Percentiles rank a stretch among this genome's conserved stretches.
Evolutionary conservation across 1,284 basidiomycete genomes (phyloP).

Genomic region (Xerocomus amazonicus): DNA sequence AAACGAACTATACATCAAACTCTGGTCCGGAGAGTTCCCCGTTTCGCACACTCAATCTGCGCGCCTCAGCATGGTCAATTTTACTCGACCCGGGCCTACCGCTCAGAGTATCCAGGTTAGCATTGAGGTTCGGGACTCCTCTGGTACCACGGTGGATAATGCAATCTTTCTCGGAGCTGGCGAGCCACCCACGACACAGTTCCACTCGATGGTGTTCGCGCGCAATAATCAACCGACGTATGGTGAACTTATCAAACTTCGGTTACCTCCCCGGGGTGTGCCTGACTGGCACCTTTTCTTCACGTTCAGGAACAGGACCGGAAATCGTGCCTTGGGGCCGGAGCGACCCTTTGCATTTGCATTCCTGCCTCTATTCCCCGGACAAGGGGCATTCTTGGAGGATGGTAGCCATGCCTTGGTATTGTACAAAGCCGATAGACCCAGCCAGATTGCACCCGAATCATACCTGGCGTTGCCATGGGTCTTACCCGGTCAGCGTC

Average conservation of each 20-base stretch:
- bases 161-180: constrained; percentile 84
- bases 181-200: constrained; percentile 76
- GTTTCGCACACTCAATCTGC: constrained; percentile 46
- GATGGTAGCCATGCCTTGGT: constrained; percentile 88
- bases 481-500: constrained; percentile 50
- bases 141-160: constrained; percentile 71
- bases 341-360: constrained; percentile 91
- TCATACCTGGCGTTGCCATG: constrained; percentile 71
- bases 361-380: constrained; percentile 84
- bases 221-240: constrained; percentile 86
- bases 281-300: constrained; percentile 92
- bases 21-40: constrained; percentile 86
- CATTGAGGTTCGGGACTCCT: constrained; percentile 79
- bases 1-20: constrained; percentile 93
- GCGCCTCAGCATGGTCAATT: constrained; percentile 61
- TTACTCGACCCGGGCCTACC: constrained; percentile 52
- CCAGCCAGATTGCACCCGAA: constrained; percentile 54
- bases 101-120: constrained; percentile 85
- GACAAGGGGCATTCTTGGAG: constrained; percentile 77
- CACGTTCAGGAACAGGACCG: constrained; percentile 81
- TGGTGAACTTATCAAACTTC: constrained; percentile 90
- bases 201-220: constrained; percentile 87
- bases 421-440: constrained; percentile 76
- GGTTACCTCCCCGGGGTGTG: constrained; percentile 65
- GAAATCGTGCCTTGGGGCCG: constrained; percentile 46